Evolutionary conservation across 345 rosid genomes (phyloP), one percentile per base, ranked within the genome.

Genomic region (Brassica rapa): DNA sequence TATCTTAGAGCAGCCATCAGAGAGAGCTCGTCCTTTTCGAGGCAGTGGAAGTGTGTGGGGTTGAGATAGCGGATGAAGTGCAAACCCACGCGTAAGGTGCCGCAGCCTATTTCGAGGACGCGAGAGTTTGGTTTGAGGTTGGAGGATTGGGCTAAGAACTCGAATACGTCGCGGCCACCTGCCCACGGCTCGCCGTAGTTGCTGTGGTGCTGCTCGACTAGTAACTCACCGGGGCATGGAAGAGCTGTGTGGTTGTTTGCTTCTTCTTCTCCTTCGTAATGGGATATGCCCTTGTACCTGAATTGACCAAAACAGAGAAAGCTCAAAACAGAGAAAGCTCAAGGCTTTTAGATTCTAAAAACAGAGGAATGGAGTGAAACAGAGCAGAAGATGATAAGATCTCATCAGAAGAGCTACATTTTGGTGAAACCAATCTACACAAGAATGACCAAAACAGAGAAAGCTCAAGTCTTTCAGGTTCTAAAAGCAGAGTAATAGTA

Each of bases 151-250:
- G 97, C 97, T 8, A 95, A 93, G 83, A 91, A 95, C 83, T 95
- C 99, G 63, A 91, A 93, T 76, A 95, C 94, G 55, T 95, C 98
- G 14, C 96, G 87, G 9, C 99, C 99, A 80, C 98, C 98, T 0
- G 97, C 98, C 99, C 99, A 95, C 2, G 98, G 98, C 76, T 95
- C 99, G 66, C 98, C 98, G 14, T 95, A 95, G 85, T 95, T 89
- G 84, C 99, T 93, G 74, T 95, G 99, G 72, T 95, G 99, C 90
- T 90, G 90, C 77, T 96, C 99, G 4, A 96, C 98, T 2, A 96
- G 93, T 35, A 96, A 97, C 87, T 89, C 98, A 60, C 98, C 96
- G 0, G 97, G 97, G 73, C 98, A 96, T 8, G 96, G 97, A 39
- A 96, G 85, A 72, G 92, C 88, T 11, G 96, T 93, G 74, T 87